phyloP scores from a whole-genome alignment of 257 asterid genomes.

The Avicennia marina region DNA sequence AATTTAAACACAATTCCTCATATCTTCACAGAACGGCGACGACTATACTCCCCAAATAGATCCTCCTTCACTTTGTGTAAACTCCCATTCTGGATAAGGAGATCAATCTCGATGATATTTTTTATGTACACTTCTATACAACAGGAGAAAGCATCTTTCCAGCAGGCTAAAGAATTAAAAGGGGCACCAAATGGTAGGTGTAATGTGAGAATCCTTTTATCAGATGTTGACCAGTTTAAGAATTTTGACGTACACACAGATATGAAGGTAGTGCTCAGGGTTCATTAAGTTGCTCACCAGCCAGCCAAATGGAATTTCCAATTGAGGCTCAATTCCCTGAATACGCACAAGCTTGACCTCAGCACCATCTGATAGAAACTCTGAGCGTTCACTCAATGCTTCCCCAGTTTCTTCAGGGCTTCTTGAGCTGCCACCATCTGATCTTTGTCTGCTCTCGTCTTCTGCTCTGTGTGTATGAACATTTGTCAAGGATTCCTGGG shows the following conservation, averaged over 20 bases:
- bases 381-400: constrained; percentile 16
- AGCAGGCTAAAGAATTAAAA: constrained; percentile 9
- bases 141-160: too few species aligned
- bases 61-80: too few species aligned
- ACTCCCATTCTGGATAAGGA: too few species aligned
- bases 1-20: too few species aligned
- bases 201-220: constrained; percentile 2
- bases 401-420: constrained; percentile 35
- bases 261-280: constrained; percentile 92
- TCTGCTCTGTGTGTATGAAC: constrained; percentile 21
- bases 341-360: constrained; percentile 71
- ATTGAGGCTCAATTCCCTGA: constrained; percentile 84
- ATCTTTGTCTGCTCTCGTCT: constrained; percentile 38
- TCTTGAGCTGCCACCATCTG: constrained; percentile 35
- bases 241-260: constrained; percentile 70
- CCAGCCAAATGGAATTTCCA: constrained; percentile 93
- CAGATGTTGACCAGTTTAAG: constrained; percentile 33
- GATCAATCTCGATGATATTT: too few species aligned
- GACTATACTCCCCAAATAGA: too few species aligned
- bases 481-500: constrained; percentile 24
- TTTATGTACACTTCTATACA: too few species aligned
- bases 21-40: too few species aligned
- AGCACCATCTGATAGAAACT: constrained; percentile 35
- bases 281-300: constrained; percentile 85
- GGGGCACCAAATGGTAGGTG: background rate